A percentile compares a stretch with the other conserved stretches of the same genome.
phyloP scores from a whole-genome alignment of 208 protist species.

The Strigomonas oncopelti region DNA sequence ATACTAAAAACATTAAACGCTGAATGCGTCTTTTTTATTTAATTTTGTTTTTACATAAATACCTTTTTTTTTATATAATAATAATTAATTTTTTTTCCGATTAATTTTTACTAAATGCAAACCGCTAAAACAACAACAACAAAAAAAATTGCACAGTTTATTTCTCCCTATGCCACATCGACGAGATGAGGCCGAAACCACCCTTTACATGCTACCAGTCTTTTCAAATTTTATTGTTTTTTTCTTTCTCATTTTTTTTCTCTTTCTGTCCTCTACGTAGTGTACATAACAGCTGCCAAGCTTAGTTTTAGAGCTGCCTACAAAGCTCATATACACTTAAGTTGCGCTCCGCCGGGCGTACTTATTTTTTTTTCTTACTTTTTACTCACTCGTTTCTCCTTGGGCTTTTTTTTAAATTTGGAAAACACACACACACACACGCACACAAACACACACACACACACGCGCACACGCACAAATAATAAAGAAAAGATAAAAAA shows the following conservation, averaged over 20 bases:
- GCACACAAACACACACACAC: too few species aligned
- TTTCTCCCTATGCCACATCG: too few species aligned
- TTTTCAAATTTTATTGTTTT: constrained; percentile 1
- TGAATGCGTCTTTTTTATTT: constrained; percentile 11
- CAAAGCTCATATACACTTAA: too few species aligned
- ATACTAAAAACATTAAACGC: neutral
- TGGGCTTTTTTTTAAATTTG: neutral
- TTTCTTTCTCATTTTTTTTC: constrained; percentile 6
- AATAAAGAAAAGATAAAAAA: too few species aligned
- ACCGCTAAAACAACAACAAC: constrained; percentile 1
- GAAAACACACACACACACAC: too few species aligned
- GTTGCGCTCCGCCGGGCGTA: too few species aligned
- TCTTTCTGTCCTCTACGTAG: neutral
- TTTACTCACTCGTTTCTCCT: neutral
- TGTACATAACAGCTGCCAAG: neutral
- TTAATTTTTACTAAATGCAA: neutral
- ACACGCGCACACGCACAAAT: too few species aligned
- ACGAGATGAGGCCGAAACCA: neutral
- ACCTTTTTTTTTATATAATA: neutral
- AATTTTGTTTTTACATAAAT: neutral
- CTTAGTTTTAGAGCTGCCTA: too few species aligned
- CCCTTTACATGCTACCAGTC: neutral
- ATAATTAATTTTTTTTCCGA: neutral
- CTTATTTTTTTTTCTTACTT: too few species aligned
- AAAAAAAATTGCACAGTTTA: constrained; percentile 4